Base-by-base conservation (phyloP, 2,329 filamentous ascomycete genomes). In the Chaetomium sp. region DNA sequence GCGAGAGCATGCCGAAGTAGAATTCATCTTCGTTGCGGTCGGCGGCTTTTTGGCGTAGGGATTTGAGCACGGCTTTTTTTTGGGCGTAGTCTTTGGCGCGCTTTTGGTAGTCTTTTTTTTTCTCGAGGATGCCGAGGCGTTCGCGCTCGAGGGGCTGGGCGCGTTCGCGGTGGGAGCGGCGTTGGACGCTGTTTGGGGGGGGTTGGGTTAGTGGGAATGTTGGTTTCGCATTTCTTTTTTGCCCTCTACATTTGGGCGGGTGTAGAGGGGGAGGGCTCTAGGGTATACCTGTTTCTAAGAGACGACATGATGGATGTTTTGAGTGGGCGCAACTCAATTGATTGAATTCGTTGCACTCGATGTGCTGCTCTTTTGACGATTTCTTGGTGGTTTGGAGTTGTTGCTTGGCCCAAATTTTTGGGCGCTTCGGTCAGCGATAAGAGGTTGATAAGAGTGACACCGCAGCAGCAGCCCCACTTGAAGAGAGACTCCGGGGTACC, bases 41-140 rank as follows among this genome's bases (percentile, higher is more conserved):
- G 56, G 81, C 70, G 5, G 82, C 84, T 66, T 87, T 87, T 56
- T 78, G 73, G 48, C 77, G 76, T 49, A 88, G 79, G 34, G 71
- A 71, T 66, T 82, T 81, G 58, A 87, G 77, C 53, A 79, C 75
- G 0, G 71, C 69, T 67, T 87, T 82, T 66, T 88, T 87, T 70
- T 79, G 78, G 66, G 82, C 83, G 76, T 81, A 84, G 68, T 87
- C 84, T 62, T 78, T 75, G 33, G 84, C 82, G 59, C 85, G 82
- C 51, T 84, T 79, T 47, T 79, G 77, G 70, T 87, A 86, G 69
- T 87, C 84, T 76, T 96, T 96, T 79, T 94, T 88, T 76, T 99
- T 97, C 72, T 97, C 94, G 59, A 97, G 85, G 27, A 97, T 81
- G 61, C 94, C 94, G 74, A 91, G 90, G 76, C 89, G 89, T 62